These are phyloP conservation scores for Allomyces arbusculus DNA, from an alignment of 192 early-diverging fungal species.

Conservation along the genomic window DNA sequence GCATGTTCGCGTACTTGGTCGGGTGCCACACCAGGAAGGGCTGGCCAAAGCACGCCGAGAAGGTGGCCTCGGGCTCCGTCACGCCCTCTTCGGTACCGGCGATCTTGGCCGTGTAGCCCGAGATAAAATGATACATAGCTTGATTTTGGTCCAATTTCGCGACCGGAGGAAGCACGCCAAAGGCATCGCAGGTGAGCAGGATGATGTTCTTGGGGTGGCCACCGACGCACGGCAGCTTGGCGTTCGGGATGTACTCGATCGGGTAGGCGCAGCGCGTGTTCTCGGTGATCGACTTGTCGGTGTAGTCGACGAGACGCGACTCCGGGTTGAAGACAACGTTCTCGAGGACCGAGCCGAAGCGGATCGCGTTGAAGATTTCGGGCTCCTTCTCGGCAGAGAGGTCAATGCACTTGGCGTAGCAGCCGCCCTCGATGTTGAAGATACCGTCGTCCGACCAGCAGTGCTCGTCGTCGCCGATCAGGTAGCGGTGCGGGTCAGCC, in stretches of 20 bases:
- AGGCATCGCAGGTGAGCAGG: constrained; percentile 88
- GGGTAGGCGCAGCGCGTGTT: constrained; percentile 95
- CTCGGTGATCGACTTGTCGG: constrained; percentile 61
- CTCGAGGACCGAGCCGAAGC: constrained; percentile 79
- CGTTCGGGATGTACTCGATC: constrained; percentile 85
- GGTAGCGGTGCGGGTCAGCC: constrained; percentile 71
- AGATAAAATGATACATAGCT: constrained; percentile 94
- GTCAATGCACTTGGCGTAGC: constrained; percentile 95
- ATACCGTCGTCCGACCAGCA: constrained; percentile 93
- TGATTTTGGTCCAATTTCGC: constrained; percentile 69
- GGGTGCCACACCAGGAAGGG: constrained; percentile 97
- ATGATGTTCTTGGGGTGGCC: constrained; percentile 88
- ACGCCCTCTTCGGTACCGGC: constrained; percentile 92
- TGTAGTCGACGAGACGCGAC: constrained; percentile 61
- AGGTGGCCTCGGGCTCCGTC: constrained; percentile 75
- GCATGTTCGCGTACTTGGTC: constrained; percentile 84
- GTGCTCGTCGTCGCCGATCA: constrained; percentile 99
- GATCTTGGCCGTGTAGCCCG: constrained; percentile 95
- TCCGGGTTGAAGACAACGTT: constrained; percentile 70
- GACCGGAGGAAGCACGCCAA: constrained; percentile 85
- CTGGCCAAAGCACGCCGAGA: constrained; percentile 82
- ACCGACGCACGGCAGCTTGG: constrained; percentile 78
- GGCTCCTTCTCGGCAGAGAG: constrained; percentile 92
- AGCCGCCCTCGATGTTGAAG: constrained; percentile 99
- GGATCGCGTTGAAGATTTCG: constrained; percentile 92